phyloP scores from a whole-genome alignment of 257 asterid species.

The Solanum lycopersicoides region DNA sequence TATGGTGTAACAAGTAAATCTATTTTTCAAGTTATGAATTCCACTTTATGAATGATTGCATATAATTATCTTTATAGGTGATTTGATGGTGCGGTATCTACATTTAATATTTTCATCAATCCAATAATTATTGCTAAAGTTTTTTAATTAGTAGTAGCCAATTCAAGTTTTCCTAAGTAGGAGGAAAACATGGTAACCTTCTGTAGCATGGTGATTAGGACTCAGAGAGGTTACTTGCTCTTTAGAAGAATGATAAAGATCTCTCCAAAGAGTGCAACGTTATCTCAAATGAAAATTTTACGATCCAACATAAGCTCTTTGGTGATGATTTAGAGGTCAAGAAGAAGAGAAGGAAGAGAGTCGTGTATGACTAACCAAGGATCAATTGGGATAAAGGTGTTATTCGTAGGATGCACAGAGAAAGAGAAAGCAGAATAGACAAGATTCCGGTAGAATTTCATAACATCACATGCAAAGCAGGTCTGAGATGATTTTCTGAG shows the following conservation, averaged over 20 bases:
- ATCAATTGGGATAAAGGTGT: background rate
- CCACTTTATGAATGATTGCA: background rate
- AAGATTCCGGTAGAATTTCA: too few species aligned
- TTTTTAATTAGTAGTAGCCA: background rate
- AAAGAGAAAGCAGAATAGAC: too few species aligned
- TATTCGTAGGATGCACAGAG: too few species aligned
- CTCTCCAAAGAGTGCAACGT: background rate
- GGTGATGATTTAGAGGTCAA: background rate
- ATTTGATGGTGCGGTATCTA: too few species aligned
- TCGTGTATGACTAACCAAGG: background rate
- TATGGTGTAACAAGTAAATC: background rate
- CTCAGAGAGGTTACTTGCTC: background rate
- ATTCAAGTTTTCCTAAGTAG: too few species aligned
- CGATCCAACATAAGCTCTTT: background rate
- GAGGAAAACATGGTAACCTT: background rate
- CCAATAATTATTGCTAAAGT: background rate
- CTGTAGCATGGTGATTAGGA: background rate
- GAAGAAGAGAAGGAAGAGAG: background rate
- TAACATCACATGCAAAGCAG: too few species aligned
- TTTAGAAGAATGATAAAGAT: background rate
- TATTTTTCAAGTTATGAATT: background rate
- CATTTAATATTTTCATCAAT: background rate
- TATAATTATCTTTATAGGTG: background rate
- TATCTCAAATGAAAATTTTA: background rate
- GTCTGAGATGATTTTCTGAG: too few species aligned